Evolutionary conservation across 106 monocot species (phyloP).

Genomic region (Dioscorea alata): DNA sequence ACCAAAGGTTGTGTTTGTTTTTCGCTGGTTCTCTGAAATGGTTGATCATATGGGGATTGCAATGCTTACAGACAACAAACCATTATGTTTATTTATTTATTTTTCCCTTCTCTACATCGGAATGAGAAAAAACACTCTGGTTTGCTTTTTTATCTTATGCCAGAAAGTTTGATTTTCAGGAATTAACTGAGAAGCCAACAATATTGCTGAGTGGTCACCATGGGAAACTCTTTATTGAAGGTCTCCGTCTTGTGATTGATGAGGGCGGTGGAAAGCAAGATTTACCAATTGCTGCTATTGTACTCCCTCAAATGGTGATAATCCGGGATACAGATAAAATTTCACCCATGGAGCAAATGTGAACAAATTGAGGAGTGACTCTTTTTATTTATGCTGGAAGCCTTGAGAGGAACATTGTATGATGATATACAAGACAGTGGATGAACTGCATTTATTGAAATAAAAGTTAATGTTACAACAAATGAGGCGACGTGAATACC

Average conservation of each 20-base stretch:
- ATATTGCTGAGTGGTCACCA: conserved; percentile 89
- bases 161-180: conserved; percentile 29
- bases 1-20: conserved; percentile 45
- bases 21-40: neutral
- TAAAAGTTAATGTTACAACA: too few relatives aligned
- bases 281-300: conserved; percentile 68
- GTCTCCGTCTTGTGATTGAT: conserved; percentile 86
- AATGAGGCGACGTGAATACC: too few relatives aligned
- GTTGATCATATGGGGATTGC: neutral
- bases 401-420: too few relatives aligned
- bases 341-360: neutral
- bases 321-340: conserved; percentile 51
- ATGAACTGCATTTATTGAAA: too few relatives aligned
- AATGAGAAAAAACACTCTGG: too few relatives aligned
- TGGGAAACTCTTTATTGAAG: conserved; percentile 71
- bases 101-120: neutral
- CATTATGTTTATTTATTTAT: neutral
- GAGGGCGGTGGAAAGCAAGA: conserved; percentile 75
- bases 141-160: neutral
- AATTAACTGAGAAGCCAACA: conserved; percentile 45
- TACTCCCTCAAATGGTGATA: conserved; percentile 66
- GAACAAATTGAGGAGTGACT: too few relatives aligned
- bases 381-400: too few relatives aligned
- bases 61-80: neutral
- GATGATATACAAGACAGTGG: too few relatives aligned